These are phyloP conservation scores for Orbilia quercus DNA, from an alignment of 2,329 filamentous ascomycete species.

Conservation along the genomic window DNA sequence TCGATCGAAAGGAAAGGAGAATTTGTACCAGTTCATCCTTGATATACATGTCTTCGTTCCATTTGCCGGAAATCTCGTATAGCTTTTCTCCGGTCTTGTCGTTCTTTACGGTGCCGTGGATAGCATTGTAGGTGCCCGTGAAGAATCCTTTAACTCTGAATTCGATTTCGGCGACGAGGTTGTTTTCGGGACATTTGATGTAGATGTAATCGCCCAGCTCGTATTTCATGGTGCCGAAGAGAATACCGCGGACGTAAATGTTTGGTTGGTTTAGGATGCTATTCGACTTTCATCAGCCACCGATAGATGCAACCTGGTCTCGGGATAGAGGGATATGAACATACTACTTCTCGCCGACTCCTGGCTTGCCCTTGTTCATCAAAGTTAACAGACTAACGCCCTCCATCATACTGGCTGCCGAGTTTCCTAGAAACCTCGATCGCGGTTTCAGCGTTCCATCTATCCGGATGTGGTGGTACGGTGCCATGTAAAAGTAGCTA, in stretches of 20 bases:
- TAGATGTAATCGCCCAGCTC: conserved; percentile 96
- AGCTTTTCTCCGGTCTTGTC: conserved; percentile 85
- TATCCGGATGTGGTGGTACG: conserved; percentile 91
- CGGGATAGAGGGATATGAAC: too few relatives aligned
- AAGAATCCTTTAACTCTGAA: conserved; percentile 99
- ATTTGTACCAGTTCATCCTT: conserved; percentile 78
- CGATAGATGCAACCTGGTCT: too few relatives aligned
- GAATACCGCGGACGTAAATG: conserved; percentile 96
- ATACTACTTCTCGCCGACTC: conserved; percentile 85
- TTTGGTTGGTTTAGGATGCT: conserved; percentile 90
- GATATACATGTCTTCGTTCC: conserved; percentile 94
- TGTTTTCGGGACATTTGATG: conserved; percentile 87
- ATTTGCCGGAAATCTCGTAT: conserved; percentile 91
- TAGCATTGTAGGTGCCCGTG: conserved; percentile 93
- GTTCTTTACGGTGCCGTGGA: conserved; percentile 89
- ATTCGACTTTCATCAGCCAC: neutral
- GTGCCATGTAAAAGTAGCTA: conserved; percentile 98
- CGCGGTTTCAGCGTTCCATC: conserved; percentile 94
- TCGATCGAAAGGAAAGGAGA: neutral
- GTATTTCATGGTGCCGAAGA: conserved; percentile 99
- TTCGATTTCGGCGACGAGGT: conserved; percentile 88
- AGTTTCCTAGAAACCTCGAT: conserved; percentile 96
- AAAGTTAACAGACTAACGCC: conserved; percentile 88
- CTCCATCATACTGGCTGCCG: conserved; percentile 97
- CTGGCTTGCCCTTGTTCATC: conserved; percentile 77